Conservation (phyloP, 345 rosid species). For the Abelmoschus esculentus region DNA sequence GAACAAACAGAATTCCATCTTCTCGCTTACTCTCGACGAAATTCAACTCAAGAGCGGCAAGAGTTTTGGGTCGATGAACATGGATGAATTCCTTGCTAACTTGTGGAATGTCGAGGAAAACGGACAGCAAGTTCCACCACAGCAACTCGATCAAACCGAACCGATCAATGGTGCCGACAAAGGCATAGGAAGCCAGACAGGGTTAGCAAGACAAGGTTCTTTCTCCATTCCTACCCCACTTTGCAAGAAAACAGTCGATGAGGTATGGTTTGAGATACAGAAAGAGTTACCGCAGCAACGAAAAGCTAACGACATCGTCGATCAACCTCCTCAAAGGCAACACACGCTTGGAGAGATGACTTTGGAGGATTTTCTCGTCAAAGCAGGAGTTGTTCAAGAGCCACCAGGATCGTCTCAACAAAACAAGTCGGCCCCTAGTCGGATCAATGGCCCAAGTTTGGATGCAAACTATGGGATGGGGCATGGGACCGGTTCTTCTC, state of each 20-base stretch:
- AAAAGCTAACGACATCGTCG: neutral
- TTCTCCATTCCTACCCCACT: constrained; percentile 60
- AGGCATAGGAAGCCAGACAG: constrained; percentile 2
- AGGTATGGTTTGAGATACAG: constrained; percentile 79
- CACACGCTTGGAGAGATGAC: constrained; percentile 71
- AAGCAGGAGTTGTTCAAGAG: constrained; percentile 23
- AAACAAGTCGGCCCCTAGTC: neutral
- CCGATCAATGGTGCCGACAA: neutral
- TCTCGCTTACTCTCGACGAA: constrained; percentile 71
- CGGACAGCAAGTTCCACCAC: constrained; percentile 14
- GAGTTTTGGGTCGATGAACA: constrained; percentile 77
- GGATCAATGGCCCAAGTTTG: neutral
- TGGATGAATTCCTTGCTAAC: constrained; percentile 79
- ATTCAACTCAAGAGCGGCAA: constrained; percentile 73
- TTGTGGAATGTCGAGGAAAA: constrained; percentile 61
- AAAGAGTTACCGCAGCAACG: constrained; percentile 32
- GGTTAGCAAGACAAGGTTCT: constrained; percentile 49
- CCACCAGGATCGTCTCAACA: neutral
- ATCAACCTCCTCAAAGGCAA: constrained; percentile 35
- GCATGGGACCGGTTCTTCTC: neutral
- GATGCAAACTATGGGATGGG: neutral
- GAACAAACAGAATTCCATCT: constrained; percentile 37
- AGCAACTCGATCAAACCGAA: neutral
- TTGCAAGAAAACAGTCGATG: constrained; percentile 81
- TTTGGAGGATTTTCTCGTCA: constrained; percentile 73